Evolutionary conservation across 2,329 filamentous ascomycete species (phyloP).

Genomic region (Alternaria metachromatica): DNA sequence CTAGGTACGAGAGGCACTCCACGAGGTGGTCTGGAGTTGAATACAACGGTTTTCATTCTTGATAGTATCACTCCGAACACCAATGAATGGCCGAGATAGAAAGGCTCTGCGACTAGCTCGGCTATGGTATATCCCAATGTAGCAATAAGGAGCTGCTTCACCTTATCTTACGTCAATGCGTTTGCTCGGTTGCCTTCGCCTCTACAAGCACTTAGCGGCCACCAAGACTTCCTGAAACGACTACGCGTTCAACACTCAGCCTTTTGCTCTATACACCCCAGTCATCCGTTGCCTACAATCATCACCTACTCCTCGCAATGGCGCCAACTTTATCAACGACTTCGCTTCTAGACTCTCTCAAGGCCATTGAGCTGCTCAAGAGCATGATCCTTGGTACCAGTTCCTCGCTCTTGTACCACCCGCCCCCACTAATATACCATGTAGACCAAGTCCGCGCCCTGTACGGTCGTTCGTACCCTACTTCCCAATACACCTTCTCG

Average conservation of each 20-base stretch:
- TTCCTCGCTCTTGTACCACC: rapidly evolving
- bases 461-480: background rate
- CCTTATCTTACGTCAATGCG: background rate
- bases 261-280: background rate
- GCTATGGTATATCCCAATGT: too few relatives aligned
- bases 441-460: background rate
- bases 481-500: background rate
- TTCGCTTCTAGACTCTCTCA: background rate
- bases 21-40: too few relatives aligned
- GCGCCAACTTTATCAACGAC: background rate
- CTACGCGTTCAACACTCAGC: background rate
- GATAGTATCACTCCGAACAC: too few relatives aligned
- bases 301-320: background rate
- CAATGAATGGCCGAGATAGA: too few relatives aligned
- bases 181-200: background rate
- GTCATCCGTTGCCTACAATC: background rate
- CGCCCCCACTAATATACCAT: background rate
- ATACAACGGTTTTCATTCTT: too few relatives aligned
- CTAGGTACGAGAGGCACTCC: too few relatives aligned
- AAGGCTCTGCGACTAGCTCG: too few relatives aligned
- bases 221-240: background rate
- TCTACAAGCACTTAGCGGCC: background rate
- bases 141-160: too few relatives aligned
- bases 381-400: background rate
- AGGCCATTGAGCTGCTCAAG: background rate